Percentiles rank a stretch among this genome's conserved stretches.
Evolutionary conservation across 306 rosid genomes (phyloP).

Genomic region (Begonia peltatifolia): DNA sequence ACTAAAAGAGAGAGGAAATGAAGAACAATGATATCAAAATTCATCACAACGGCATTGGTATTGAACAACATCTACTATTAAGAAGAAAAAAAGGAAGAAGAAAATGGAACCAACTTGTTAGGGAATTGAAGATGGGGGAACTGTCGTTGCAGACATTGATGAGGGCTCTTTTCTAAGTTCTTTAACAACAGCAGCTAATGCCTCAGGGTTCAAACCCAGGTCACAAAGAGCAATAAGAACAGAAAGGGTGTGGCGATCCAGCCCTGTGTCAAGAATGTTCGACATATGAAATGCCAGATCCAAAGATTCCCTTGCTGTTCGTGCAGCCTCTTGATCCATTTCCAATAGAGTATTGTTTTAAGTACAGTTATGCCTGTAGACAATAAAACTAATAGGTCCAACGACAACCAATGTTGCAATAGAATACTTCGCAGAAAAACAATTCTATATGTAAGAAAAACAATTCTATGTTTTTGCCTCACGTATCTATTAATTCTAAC

Average conservation of each 20-base stretch:
- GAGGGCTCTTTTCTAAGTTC: slow-evolving; percentile 17
- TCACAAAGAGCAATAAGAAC: slow-evolving; percentile 64
- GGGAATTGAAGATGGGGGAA: background rate
- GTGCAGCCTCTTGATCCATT: slow-evolving; percentile 51
- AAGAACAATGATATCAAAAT: too few species aligned
- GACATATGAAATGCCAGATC: slow-evolving; percentile 62
- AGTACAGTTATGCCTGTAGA: too few species aligned
- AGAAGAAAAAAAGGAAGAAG: background rate
- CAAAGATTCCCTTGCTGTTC: slow-evolving; percentile 47
- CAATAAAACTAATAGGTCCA: too few species aligned
- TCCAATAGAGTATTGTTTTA: too few species aligned
- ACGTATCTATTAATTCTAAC: too few species aligned
- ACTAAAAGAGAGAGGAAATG: too few species aligned
- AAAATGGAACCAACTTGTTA: background rate
- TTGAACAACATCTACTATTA: too few species aligned
- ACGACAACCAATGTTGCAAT: too few species aligned
- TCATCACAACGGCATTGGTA: too few species aligned
- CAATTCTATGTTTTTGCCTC: too few species aligned
- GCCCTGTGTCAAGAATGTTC: slow-evolving; percentile 44
- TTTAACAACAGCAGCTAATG: slow-evolving; percentile 53
- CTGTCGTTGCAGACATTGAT: background rate
- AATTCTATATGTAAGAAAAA: too few species aligned
- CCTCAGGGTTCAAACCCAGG: slow-evolving; percentile 57
- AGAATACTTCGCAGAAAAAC: too few species aligned
- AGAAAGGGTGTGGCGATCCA: slow-evolving; percentile 63